A percentile compares a stretch with the other conserved stretches of the same genome.
phyloP scores from a whole-genome alignment of 805 yeast genomes.

The Kodamaea laetipori region DNA sequence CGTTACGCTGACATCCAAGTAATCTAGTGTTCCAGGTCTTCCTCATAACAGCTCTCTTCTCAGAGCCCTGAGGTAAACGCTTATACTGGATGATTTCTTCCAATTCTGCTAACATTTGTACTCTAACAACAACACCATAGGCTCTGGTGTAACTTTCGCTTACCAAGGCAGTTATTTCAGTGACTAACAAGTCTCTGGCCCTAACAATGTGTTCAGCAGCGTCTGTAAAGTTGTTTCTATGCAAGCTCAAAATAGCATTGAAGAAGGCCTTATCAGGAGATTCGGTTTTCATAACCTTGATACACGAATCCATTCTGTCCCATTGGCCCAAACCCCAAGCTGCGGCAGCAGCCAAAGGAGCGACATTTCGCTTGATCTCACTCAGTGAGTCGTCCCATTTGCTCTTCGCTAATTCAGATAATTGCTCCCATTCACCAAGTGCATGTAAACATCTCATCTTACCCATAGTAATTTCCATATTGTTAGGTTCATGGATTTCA shows the following conservation, averaged over 20 bases:
- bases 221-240: conserved; percentile 79
- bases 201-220: conserved; percentile 76
- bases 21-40: conserved; percentile 93
- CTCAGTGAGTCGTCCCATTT: conserved; percentile 79
- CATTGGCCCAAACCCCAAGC: conserved; percentile 98
- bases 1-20: conserved; percentile 92
- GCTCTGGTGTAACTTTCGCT: conserved; percentile 97
- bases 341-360: conserved; percentile 98
- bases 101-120: conserved; percentile 94
- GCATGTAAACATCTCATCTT: conserved; percentile 98
- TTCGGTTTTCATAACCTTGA: conserved; percentile 83
- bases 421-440: conserved; percentile 96
- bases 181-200: conserved; percentile 87
- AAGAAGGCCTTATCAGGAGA: conserved; percentile 96
- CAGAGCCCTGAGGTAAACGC: conserved; percentile 79
- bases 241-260: conserved; percentile 84
- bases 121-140: conserved; percentile 92
- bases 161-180: conserved; percentile 91
- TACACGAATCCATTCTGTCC: conserved; percentile 93
- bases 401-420: conserved; percentile 79
- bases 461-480: conserved; percentile 92
- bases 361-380: conserved; percentile 79
- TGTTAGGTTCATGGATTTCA: conserved; percentile 61
- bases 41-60: conserved; percentile 73
- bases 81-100: conserved; percentile 94